Evolutionary conservation across 1,284 basidiomycete genomes (phyloP).

Genomic region (Xanthoconium separans): DNA sequence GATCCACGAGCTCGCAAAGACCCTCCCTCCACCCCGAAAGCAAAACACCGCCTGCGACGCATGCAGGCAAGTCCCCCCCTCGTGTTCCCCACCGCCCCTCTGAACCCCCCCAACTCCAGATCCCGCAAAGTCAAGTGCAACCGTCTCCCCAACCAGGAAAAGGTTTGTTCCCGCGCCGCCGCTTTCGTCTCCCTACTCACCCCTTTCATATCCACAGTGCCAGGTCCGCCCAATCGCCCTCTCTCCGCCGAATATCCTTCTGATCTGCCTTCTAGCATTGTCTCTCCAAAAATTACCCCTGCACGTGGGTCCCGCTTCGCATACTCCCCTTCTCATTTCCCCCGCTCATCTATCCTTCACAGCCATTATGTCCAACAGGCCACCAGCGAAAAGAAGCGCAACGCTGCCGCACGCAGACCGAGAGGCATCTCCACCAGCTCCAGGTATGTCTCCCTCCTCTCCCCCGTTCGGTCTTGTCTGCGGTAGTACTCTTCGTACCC

Average conservation of each 20-base stretch:
- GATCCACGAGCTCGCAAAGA: constrained; percentile 73
- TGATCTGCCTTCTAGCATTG: constrained; percentile 57
- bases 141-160: constrained; percentile 71
- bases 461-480: constrained; percentile 12
- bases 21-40: constrained; percentile 73
- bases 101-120: constrained; percentile 39
- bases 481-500: constrained; percentile 27
- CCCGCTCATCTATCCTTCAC: constrained; percentile 22
- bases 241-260: not conserved
- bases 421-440: constrained; percentile 50
- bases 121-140: constrained; percentile 83
- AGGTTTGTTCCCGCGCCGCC: constrained; percentile 46
- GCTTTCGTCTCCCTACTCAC: constrained; percentile 5
- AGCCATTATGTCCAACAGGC: constrained; percentile 80
- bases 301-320: constrained; percentile 59
- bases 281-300: constrained; percentile 76
- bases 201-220: constrained; percentile 44
- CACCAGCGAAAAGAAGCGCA: constrained; percentile 77
- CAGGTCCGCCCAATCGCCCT: constrained; percentile 48
- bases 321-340: constrained; percentile 10
- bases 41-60: constrained; percentile 92
- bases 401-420: constrained; percentile 55
- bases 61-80: constrained; percentile 57
- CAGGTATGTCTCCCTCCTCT: constrained; percentile 36
- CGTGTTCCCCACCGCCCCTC: constrained; percentile 4